Evolutionary conservation across 441 rosid species (phyloP).

Genomic region (Adansonia madagascariensis): DNA sequence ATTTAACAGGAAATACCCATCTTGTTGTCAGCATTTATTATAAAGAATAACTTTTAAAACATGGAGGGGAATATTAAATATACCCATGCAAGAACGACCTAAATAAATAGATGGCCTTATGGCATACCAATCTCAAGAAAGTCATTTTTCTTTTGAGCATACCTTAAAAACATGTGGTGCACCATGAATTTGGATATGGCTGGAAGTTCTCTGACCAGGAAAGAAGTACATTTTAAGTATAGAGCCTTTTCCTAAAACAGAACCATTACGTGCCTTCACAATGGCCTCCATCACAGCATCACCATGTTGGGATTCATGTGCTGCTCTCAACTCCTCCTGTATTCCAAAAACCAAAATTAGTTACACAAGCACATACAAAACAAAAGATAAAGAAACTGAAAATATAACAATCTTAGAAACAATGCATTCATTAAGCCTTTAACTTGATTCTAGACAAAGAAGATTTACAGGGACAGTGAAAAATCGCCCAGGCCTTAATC

Average conservation of each 20-base stretch:
- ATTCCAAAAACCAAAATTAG: conserved; percentile 31
- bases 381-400: conserved; percentile 6
- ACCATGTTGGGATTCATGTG: conserved; percentile 87
- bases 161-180: conserved; percentile 96
- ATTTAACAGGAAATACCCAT: conserved; percentile 1
- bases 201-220: conserved; percentile 96
- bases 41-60: background rate
- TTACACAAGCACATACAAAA: conserved; percentile 24
- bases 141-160: conserved; percentile 29
- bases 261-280: conserved; percentile 84
- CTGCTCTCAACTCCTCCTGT: conserved; percentile 89
- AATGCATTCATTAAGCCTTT: conserved; percentile 10
- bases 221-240: conserved; percentile 94
- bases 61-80: conserved; percentile 8
- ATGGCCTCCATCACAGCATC: conserved; percentile 99
- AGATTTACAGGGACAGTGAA: conserved; percentile 82
- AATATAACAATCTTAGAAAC: conserved; percentile 17
- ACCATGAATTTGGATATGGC: conserved; percentile 83
- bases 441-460: conserved; percentile 22
- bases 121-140: conserved; percentile 13
- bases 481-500: conserved; percentile 93
- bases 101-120: background rate
- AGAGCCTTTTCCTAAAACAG: conserved; percentile 90
- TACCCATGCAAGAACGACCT: background rate
- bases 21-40: background rate